Evolutionary conservation across 2,329 filamentous ascomycete genomes (phyloP).

Genomic region (Fusarium sacchari): DNA sequence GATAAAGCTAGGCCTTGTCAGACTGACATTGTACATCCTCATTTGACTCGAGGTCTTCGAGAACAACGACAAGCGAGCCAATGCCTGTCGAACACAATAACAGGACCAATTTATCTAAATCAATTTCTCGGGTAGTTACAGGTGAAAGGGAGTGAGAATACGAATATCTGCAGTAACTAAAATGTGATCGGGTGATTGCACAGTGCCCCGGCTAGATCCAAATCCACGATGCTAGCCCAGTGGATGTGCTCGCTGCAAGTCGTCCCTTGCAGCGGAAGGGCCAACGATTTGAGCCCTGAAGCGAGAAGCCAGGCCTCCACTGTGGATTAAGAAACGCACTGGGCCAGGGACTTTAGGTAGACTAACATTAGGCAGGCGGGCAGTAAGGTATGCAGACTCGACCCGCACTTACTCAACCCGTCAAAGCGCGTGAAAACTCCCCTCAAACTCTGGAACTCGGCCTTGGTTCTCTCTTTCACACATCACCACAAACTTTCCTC

Average conservation of each 20-base stretch:
- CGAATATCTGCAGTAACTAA: slow-evolving; percentile 6
- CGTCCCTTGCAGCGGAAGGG: slow-evolving; percentile 29
- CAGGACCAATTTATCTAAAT: slow-evolving; percentile 13
- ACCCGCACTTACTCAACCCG: slow-evolving; percentile 42
- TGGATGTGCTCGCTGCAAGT: slow-evolving; percentile 37
- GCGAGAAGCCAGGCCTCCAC: slow-evolving; percentile 30
- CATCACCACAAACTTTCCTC: slow-evolving; percentile 32
- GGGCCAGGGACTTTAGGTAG: slow-evolving; percentile 15
- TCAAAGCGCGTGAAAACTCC: slow-evolving; percentile 33
- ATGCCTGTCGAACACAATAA: slow-evolving; percentile 6
- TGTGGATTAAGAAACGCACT: slow-evolving; percentile 16
- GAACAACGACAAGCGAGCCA: slow-evolving; percentile 8
- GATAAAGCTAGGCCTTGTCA: slow-evolving; percentile 17
- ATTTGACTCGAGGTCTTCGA: slow-evolving; percentile 4
- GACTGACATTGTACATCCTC: slow-evolving; percentile 2
- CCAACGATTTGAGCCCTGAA: slow-evolving; percentile 42
- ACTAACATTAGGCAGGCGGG: not conserved
- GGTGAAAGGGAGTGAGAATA: not conserved
- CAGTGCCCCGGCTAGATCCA: slow-evolving; percentile 24
- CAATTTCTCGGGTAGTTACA: slow-evolving; percentile 29
- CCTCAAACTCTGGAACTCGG: slow-evolving; percentile 4
- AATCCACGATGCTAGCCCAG: slow-evolving; percentile 1
- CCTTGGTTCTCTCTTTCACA: slow-evolving; percentile 25
- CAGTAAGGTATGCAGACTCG: slow-evolving; percentile 7
- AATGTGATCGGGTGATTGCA: slow-evolving; percentile 32